Conservation (phyloP, 192 early-diverging fungal genomes). For the Umbelopsis ramanniana region DNA sequence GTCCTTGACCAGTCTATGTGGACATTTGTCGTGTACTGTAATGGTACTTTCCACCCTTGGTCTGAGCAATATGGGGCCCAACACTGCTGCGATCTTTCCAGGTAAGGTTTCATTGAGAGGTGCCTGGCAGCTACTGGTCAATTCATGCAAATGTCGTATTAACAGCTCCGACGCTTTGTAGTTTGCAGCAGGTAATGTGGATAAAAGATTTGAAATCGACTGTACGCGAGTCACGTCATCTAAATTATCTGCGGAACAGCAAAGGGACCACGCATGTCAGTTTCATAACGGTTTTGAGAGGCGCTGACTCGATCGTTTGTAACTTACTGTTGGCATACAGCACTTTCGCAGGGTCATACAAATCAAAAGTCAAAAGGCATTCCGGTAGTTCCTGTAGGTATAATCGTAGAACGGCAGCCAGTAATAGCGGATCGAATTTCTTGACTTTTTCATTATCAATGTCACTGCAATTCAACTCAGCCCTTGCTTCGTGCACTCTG, state of each 20-base stretch:
- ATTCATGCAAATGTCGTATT: conserved; percentile 36
- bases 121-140: not conserved
- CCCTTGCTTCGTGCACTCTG: conserved; percentile 64
- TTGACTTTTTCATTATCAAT: conserved; percentile 60
- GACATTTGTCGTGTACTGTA: conserved; percentile 53
- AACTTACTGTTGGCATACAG: conserved; percentile 64
- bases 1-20: conserved; percentile 53
- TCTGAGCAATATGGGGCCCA: conserved; percentile 54
- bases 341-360: conserved; percentile 72
- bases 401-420: conserved; percentile 65
- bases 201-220: conserved; percentile 53
- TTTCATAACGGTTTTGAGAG: not conserved
- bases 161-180: conserved; percentile 53
- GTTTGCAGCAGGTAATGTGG: conserved; percentile 49
- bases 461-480: conserved; percentile 61
- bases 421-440: conserved; percentile 59
- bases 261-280: not conserved
- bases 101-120: conserved; percentile 34
- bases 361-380: conserved; percentile 70
- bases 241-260: conserved; percentile 19
- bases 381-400: conserved; percentile 77
- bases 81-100: conserved; percentile 40
- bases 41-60: conserved; percentile 50
- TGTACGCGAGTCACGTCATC: conserved; percentile 41
- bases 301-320: not conserved